Conservation (phyloP, 495 filamentous ascomycete species). For the Penicillium herquei region DNA sequence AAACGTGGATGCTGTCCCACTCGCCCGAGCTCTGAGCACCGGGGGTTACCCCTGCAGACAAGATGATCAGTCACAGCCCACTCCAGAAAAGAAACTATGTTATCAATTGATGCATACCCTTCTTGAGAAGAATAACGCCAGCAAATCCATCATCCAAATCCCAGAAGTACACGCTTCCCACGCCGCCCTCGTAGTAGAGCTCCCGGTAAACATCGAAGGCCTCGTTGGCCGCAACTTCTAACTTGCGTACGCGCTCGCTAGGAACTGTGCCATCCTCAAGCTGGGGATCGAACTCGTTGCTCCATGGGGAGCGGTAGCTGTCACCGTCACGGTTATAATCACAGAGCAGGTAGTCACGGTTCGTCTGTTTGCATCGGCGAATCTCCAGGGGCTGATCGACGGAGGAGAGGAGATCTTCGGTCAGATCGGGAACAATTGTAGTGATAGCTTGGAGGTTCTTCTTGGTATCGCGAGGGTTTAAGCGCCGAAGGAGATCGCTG, state of each 20-base stretch:
- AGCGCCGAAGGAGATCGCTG: slow-evolving; percentile 96
- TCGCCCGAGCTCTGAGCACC: slow-evolving; percentile 72
- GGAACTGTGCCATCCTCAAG: slow-evolving; percentile 76
- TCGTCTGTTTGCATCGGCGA: slow-evolving; percentile 79
- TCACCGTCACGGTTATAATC: slow-evolving; percentile 99
- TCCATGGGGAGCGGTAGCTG: slow-evolving; percentile 95
- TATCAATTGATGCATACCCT: slow-evolving; percentile 53
- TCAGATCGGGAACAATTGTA: slow-evolving; percentile 80
- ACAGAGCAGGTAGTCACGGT: slow-evolving; percentile 95
- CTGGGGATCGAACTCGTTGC: slow-evolving; percentile 94
- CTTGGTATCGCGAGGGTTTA: slow-evolving; percentile 88
- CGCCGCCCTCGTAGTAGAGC: slow-evolving; percentile 96
- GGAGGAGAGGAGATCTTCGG: slow-evolving; percentile 95
- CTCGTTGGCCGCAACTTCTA: slow-evolving; percentile 91
- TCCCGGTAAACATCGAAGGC: slow-evolving; percentile 97
- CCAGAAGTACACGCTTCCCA: slow-evolving; percentile 96
- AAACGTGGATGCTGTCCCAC: slow-evolving; percentile 99
- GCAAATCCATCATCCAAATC: slow-evolving; percentile 98
- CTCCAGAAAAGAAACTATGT: not conserved
- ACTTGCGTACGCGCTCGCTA: slow-evolving; percentile 82
- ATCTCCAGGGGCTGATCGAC: slow-evolving; percentile 93
- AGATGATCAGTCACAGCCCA: slow-evolving; percentile 2
- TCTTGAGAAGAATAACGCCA: slow-evolving; percentile 92
- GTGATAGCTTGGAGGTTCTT: slow-evolving; percentile 83
- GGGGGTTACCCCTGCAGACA: slow-evolving; percentile 54